A percentile compares a stretch with the other conserved stretches of the same genome.
Conservation (phyloP, 352 stramenopile genomes). For the Globisporangium abappressorium region DNA sequence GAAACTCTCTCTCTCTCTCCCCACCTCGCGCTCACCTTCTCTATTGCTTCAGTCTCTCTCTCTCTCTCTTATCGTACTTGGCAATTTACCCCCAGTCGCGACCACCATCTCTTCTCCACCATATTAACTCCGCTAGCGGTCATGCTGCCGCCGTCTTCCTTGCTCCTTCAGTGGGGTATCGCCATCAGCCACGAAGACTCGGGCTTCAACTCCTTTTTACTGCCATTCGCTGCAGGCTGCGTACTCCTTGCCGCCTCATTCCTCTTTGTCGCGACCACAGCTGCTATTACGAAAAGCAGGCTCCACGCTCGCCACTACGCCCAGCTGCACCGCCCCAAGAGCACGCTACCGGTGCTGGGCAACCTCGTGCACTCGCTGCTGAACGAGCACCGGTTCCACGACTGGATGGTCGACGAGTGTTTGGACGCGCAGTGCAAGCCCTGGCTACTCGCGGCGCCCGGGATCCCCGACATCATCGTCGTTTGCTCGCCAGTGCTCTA, state of each 20-base stretch:
- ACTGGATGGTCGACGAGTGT: slow-evolving; percentile 18
- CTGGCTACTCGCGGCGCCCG: slow-evolving; percentile 14
- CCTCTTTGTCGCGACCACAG: background rate
- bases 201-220: background rate
- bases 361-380: slow-evolving; percentile 17
- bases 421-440: slow-evolving; percentile 16
- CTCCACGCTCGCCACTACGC: background rate
- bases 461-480: slow-evolving; percentile 14
- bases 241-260: background rate
- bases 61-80: background rate
- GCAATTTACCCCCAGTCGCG: background rate
- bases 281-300: background rate
- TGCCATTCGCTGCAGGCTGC: background rate
- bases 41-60: background rate
- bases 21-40: background rate
- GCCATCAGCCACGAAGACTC: background rate
- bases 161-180: background rate
- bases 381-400: slow-evolving; percentile 13
- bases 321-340: slow-evolving; percentile 4
- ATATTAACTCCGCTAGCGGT: background rate
- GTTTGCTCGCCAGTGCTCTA: slow-evolving; percentile 22
- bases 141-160: background rate
- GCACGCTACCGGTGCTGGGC: slow-evolving; percentile 22
- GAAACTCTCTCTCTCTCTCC: background rate
- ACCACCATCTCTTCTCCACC: background rate